A percentile compares a stretch with the other conserved stretches of the same genome.
These are phyloP conservation scores for Chaetothyriales sp. DNA, from an alignment of 2,329 filamentous ascomycete species.

Conservation along the genomic window DNA sequence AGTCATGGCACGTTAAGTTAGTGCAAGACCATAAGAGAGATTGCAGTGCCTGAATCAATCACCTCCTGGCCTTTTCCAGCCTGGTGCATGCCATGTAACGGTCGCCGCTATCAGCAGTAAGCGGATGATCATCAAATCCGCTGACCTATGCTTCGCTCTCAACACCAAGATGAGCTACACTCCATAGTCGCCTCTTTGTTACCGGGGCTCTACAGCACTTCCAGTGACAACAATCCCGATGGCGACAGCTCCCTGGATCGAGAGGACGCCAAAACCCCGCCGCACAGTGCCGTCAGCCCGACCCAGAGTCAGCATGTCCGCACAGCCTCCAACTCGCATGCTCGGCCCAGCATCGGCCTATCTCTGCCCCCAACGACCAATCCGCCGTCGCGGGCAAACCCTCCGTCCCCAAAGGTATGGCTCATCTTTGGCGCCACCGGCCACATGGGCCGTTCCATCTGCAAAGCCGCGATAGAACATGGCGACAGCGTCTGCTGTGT, in stretches of 20 bases:
- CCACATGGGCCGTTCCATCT: conserved; percentile 83
- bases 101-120: no score
- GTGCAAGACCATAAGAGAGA: no score
- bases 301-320: background rate
- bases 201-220: no score
- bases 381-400: conserved; percentile 57
- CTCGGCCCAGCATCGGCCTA: conserved; percentile 18
- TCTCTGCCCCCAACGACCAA: conserved; percentile 72
- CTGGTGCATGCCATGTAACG: background rate
- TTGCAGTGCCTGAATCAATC: no score
- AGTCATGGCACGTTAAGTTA: no score
- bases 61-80: background rate
- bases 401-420: conserved; percentile 68
- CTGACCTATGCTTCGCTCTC: background rate
- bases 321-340: background rate
- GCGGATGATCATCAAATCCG: background rate
- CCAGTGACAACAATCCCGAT: background rate
- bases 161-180: background rate
- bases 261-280: background rate
- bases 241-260: background rate
- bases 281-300: background rate
- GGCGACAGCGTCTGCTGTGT: conserved; percentile 77
- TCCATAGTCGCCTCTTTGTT: background rate
- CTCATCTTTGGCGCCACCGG: conserved; percentile 93
- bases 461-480: conserved; percentile 63